These are phyloP conservation scores for Hypoxylon sp. DNA, from an alignment of 2,329 filamentous ascomycete species.

Conservation along the genomic window DNA sequence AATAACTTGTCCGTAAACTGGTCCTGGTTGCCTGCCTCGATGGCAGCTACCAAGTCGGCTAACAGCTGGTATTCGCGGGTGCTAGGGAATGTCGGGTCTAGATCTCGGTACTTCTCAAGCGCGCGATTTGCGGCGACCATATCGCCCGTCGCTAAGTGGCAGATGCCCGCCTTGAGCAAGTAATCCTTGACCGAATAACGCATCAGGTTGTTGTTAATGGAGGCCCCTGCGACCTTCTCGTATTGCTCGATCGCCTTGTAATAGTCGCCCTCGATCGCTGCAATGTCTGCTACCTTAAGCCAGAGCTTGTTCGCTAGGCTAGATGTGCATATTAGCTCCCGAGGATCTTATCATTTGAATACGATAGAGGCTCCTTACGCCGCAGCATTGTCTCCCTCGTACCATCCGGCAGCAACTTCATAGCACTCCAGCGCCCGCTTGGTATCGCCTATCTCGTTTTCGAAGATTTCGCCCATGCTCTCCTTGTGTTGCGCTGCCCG, in stretches of 20 bases:
- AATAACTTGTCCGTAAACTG: slow-evolving; percentile 88
- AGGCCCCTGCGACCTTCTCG: slow-evolving; percentile 84
- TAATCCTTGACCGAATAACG: slow-evolving; percentile 96
- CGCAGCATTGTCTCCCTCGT: slow-evolving; percentile 86
- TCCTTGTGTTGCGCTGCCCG: slow-evolving; percentile 93
- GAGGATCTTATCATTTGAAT: background rate
- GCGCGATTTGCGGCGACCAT: slow-evolving; percentile 84
- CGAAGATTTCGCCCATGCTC: slow-evolving; percentile 87
- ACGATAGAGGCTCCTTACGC: slow-evolving; percentile 69
- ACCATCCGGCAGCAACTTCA: slow-evolving; percentile 89
- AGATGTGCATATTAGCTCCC: slow-evolving; percentile 33
- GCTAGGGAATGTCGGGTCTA: slow-evolving; percentile 81
- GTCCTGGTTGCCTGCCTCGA: slow-evolving; percentile 85
- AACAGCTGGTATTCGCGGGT: slow-evolving; percentile 88
- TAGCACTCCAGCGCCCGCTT: slow-evolving; percentile 86
- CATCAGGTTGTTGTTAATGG: slow-evolving; percentile 92
- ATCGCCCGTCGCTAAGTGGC: slow-evolving; percentile 82
- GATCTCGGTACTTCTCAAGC: slow-evolving; percentile 84
- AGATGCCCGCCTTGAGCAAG: slow-evolving; percentile 93
- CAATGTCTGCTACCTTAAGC: slow-evolving; percentile 91
- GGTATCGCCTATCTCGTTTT: slow-evolving; percentile 83
- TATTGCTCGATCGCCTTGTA: slow-evolving; percentile 85
- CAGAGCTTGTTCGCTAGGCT: slow-evolving; percentile 93
- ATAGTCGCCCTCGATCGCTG: slow-evolving; percentile 87
- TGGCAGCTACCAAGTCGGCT: slow-evolving; percentile 79